Evolutionary conservation across 257 asterid species (phyloP).

Genomic region (Nicotiana noctiflora): DNA sequence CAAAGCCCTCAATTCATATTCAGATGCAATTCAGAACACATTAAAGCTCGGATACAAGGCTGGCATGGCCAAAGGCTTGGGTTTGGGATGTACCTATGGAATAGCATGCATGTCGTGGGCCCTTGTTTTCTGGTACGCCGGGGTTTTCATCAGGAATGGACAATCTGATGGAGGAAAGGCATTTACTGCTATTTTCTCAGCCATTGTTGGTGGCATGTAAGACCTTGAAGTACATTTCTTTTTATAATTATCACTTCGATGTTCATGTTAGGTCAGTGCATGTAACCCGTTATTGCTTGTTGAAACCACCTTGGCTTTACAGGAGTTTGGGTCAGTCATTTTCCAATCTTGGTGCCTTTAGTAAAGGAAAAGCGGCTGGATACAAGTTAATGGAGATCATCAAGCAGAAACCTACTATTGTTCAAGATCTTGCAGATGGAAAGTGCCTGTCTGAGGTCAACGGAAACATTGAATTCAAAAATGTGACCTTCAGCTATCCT

Average conservation of each 20-base stretch:
- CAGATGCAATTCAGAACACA: conserved; percentile 84
- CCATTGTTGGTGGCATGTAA: conserved; percentile 98
- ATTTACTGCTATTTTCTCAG: conserved; percentile 91
- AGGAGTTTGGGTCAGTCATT: conserved; percentile 99
- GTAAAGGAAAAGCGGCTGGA: conserved; percentile 98
- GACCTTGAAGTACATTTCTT: conserved; percentile 16
- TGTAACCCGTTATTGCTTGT: conserved; percentile 2
- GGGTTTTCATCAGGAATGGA: conserved; percentile 87
- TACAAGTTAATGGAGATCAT: conserved; percentile 85
- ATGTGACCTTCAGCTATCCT: conserved; percentile 89
- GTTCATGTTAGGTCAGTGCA: neutral
- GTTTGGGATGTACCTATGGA: conserved; percentile 92
- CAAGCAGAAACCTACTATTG: conserved; percentile 75
- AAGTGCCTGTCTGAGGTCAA: conserved; percentile 52
- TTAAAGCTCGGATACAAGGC: conserved; percentile 93
- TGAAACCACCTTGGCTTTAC: conserved; percentile 19
- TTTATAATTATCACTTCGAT: neutral
- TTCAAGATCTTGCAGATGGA: conserved; percentile 44
- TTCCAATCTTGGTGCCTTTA: conserved; percentile 90
- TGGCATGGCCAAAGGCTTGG: conserved; percentile 98
- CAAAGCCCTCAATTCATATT: conserved; percentile 66
- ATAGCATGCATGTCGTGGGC: conserved; percentile 99
- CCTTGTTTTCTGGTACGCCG: conserved; percentile 97
- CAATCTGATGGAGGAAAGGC: conserved; percentile 94
- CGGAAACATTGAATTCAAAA: conserved; percentile 87